These are phyloP conservation scores for Neonothopanus nambi DNA, from an alignment of 1,284 basidiomycete species.

Conservation along the genomic window DNA sequence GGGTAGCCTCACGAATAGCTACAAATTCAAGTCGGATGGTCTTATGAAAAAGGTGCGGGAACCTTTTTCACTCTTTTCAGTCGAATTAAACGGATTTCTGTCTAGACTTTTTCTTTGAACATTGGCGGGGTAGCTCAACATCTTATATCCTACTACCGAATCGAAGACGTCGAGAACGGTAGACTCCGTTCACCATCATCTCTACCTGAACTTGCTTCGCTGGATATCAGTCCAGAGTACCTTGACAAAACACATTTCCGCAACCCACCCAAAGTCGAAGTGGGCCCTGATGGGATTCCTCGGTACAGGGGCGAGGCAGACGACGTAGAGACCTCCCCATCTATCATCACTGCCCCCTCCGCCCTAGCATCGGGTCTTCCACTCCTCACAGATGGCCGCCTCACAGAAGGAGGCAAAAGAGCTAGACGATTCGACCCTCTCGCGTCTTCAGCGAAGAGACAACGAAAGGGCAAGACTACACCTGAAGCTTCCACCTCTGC, in stretches of 20 bases:
- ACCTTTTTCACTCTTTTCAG: not conserved
- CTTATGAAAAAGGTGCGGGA: slow-evolving; percentile 90
- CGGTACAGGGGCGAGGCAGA: slow-evolving; percentile 82
- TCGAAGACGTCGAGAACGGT: slow-evolving; percentile 88
- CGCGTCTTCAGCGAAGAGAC: slow-evolving; percentile 31
- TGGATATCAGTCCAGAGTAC: slow-evolving; percentile 88
- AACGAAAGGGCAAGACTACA: slow-evolving; percentile 30
- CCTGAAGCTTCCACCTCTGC: slow-evolving; percentile 5
- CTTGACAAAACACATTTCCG: slow-evolving; percentile 90
- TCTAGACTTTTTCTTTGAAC: slow-evolving; percentile 88
- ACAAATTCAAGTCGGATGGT: slow-evolving; percentile 89
- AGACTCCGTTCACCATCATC: slow-evolving; percentile 87
- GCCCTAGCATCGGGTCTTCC: slow-evolving; percentile 53
- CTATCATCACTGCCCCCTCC: slow-evolving; percentile 44
- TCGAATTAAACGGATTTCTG: slow-evolving; percentile 18
- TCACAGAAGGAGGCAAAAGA: slow-evolving; percentile 23
- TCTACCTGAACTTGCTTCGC: slow-evolving; percentile 81
- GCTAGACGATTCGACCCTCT: slow-evolving; percentile 59
- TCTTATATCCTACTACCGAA: slow-evolving; percentile 94
- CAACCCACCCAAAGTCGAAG: slow-evolving; percentile 85
- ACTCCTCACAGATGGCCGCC: slow-evolving; percentile 49
- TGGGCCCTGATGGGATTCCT: slow-evolving; percentile 78
- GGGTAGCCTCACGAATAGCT: slow-evolving; percentile 87
- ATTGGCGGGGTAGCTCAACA: slow-evolving; percentile 89
- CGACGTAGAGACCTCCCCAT: slow-evolving; percentile 52